Conservation (phyloP, 1,284 basidiomycete species). For the Coniferiporia sulphurascens region DNA sequence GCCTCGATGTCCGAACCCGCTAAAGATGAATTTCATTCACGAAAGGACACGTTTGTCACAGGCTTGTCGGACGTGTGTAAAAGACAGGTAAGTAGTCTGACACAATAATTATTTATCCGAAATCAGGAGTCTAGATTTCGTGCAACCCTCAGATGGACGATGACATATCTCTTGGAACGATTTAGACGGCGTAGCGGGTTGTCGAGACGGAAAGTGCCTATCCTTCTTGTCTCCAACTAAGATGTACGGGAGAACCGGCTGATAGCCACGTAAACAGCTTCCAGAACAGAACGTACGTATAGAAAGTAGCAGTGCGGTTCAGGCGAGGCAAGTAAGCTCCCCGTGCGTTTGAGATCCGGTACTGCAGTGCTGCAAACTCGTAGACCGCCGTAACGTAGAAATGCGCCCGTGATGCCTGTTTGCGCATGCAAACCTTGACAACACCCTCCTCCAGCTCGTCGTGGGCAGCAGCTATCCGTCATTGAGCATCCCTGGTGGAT, state of each 20-base stretch:
- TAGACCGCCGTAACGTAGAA: background rate
- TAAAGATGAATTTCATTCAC: too few species aligned
- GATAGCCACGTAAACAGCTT: background rate
- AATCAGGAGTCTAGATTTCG: too few species aligned
- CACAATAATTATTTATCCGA: too few species aligned
- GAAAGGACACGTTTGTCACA: too few species aligned
- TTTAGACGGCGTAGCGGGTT: too few species aligned
- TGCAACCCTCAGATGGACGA: too few species aligned
- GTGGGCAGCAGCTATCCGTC: background rate
- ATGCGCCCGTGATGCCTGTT: background rate
- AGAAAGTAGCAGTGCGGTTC: background rate
- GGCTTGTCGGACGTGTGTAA: too few species aligned
- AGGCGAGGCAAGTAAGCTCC: background rate
- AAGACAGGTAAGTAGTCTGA: too few species aligned
- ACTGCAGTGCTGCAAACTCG: background rate
- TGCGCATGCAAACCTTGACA: background rate
- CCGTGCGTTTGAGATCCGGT: background rate
- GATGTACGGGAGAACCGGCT: background rate
- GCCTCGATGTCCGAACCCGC: too few species aligned
- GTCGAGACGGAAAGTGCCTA: too few species aligned
- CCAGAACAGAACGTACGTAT: background rate
- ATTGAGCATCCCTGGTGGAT: background rate
- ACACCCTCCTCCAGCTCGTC: background rate
- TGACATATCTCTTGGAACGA: too few species aligned
- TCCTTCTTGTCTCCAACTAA: background rate